These are phyloP conservation scores for Termitomyces bulborhizus DNA, from an alignment of 768 basidiomycete genomes.

Conservation along the genomic window DNA sequence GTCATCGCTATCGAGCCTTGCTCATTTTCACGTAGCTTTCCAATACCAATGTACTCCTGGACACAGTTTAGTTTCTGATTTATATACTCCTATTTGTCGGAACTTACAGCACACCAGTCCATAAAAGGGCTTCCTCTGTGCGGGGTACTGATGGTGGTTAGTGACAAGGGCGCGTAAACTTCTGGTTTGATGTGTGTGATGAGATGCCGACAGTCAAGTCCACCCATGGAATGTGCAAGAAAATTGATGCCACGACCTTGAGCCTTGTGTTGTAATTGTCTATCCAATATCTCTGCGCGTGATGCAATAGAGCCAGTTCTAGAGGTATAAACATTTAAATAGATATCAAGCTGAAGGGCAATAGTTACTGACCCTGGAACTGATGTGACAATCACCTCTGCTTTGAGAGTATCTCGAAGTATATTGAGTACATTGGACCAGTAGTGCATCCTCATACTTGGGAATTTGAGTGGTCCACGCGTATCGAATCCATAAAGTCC, in stretches of 20 bases:
- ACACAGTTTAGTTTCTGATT: conserved; percentile 2
- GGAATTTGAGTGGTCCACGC: conserved; percentile 76
- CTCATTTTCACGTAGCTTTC: conserved; percentile 47
- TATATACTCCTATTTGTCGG: neutral
- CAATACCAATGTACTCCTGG: conserved; percentile 89
- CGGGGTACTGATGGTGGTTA: conserved; percentile 89
- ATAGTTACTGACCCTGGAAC: conserved; percentile 75
- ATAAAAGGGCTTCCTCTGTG: conserved; percentile 97
- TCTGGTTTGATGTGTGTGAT: conserved; percentile 80
- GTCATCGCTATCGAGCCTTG: conserved; percentile 18
- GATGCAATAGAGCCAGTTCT: conserved; percentile 89
- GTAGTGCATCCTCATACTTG: conserved; percentile 83
- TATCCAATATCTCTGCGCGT: conserved; percentile 71
- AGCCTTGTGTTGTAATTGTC: conserved; percentile 58
- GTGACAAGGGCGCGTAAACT: conserved; percentile 79
- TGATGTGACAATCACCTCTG: conserved; percentile 92
- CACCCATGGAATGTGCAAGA: conserved; percentile 97
- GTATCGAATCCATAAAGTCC: conserved; percentile 96
- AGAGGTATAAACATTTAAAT: neutral
- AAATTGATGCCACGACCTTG: conserved; percentile 84
- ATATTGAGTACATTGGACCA: conserved; percentile 87
- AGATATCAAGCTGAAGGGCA: neutral
- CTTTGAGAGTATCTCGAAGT: conserved; percentile 74
- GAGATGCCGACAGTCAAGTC: conserved; percentile 89
- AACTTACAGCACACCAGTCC: conserved; percentile 92